Evolutionary conservation across 106 monocot species (phyloP), one percentile per base, ranked within the genome.

Genomic region (Vanilla planifolia): DNA sequence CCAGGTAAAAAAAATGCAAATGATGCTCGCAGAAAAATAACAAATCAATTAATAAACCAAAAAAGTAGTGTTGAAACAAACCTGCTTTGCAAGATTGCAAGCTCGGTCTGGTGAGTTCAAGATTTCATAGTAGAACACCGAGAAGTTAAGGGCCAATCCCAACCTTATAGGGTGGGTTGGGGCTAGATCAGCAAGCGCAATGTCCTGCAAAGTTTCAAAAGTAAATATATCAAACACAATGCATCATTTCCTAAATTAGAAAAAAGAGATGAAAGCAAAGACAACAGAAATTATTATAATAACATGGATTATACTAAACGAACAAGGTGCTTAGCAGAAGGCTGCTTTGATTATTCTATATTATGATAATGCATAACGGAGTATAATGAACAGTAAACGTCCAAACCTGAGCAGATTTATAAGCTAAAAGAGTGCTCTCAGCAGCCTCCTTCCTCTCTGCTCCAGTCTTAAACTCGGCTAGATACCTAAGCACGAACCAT

Each of bases 91-190:
- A 25, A 76, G 76, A 52, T 30, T 69, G 59, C 76, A 76, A 17
- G 76, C 76, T 28, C 76, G 76, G 30, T 76, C 75, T 28, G 75
- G 75, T 3, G 76, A 76, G 62, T 76, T 76, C 42, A 76, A 64
- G 21, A 76, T 76, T 59, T 76, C 76, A 64, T 76, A 76, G 42
- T 76, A 76, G 58, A 76, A 76, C 48, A 76, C 76, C 20, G 76
- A 76, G 48, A 76, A 76, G 63, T 76, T 76, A 9, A 76, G 64
- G 6, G 76, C 76, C 35, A 76, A 50, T 6, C 76, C 76, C 29
- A 76, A 70, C 55, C 76, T 70, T 21, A 76, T 76, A 0, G 76
- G 76, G 33, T 76, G 76, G 43, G 70, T 76, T 33, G 76, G 70
- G 13, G 76, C 59, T 64, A 76, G 58, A 44, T 76, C 76, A 51